Percentiles rank a stretch among this genome's conserved stretches.
These are phyloP conservation scores for Candida tammaniensis DNA, from an alignment of 805 yeast species.

Conservation along the genomic window DNA sequence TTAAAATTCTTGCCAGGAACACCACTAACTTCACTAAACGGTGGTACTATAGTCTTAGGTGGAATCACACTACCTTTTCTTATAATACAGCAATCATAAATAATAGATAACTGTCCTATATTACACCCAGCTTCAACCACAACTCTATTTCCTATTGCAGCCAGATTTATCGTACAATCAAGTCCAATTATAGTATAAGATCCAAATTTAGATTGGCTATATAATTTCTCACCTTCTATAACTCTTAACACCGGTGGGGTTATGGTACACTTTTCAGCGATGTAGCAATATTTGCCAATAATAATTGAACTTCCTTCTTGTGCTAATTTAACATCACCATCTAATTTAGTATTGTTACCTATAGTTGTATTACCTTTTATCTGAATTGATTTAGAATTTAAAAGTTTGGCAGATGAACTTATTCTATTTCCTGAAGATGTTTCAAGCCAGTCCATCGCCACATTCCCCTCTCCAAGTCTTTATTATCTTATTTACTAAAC, in stretches of 20 bases:
- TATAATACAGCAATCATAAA: slow-evolving; percentile 53
- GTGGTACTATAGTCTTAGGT: slow-evolving; percentile 45
- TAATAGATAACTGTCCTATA: slow-evolving; percentile 32
- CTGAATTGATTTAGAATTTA: slow-evolving; percentile 41
- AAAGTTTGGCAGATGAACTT: slow-evolving; percentile 40
- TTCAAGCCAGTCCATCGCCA: slow-evolving; percentile 48
- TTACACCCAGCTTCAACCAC: slow-evolving; percentile 41
- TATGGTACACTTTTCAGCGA: slow-evolving; percentile 28
- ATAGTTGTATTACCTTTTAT: slow-evolving; percentile 49
- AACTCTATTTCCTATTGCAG: slow-evolving; percentile 49
- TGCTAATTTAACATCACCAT: slow-evolving; percentile 27
- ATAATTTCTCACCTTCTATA: slow-evolving; percentile 8
- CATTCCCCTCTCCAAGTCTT: no score
- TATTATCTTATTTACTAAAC: no score
- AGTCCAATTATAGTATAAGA: slow-evolving; percentile 45
- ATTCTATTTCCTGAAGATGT: slow-evolving; percentile 53
- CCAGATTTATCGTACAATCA: slow-evolving; percentile 29
- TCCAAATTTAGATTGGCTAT: slow-evolving; percentile 40
- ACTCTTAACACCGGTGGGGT: slow-evolving; percentile 14
- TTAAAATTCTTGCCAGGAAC: slow-evolving; percentile 31
- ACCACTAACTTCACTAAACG: slow-evolving; percentile 47
- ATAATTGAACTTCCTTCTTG: slow-evolving; percentile 24
- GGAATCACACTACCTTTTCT: slow-evolving; percentile 42
- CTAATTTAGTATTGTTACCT: slow-evolving; percentile 28
- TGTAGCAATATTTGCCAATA: slow-evolving; percentile 47